Percentiles rank a stretch among this genome's conserved stretches.
Evolutionary conservation across 2,329 filamentous ascomycete genomes (phyloP).

Genomic region (Talaromyces sp.): DNA sequence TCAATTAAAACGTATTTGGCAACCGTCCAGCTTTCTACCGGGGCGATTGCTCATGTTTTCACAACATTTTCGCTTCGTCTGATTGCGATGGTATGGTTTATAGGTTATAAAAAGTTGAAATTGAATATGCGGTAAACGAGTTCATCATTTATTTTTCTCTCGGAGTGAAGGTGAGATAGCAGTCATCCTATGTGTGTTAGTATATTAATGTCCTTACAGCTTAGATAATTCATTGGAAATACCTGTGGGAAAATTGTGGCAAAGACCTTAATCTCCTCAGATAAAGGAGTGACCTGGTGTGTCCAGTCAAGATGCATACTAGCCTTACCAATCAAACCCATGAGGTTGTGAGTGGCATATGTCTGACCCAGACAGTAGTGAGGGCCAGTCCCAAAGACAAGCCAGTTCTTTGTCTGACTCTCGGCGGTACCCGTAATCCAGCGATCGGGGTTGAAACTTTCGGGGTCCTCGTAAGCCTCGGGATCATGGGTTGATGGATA

Average conservation of each 20-base stretch:
- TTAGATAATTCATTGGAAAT: constrained; percentile 33
- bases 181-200: constrained; percentile 63
- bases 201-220: background rate
- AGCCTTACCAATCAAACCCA: constrained; percentile 84
- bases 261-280: constrained; percentile 96
- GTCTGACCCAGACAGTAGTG: constrained; percentile 95
- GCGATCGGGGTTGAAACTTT: constrained; percentile 81
- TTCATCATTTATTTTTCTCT: constrained; percentile 23
- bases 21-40: background rate
- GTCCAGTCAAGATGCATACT: constrained; percentile 83
- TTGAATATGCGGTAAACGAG: background rate
- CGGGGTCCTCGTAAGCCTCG: constrained; percentile 84
- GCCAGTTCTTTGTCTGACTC: constrained; percentile 88
- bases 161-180: constrained; percentile 65
- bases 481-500: constrained; percentile 89
- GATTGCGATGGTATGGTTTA: constrained; percentile 1
- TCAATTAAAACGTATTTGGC: background rate
- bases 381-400: constrained; percentile 91
- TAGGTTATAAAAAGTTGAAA: background rate
- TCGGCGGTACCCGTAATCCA: constrained; percentile 90
- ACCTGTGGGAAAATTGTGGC: constrained; percentile 97
- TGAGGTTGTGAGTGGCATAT: constrained; percentile 85
- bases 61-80: background rate
- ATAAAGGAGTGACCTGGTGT: constrained; percentile 75
- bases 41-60: background rate